Percentiles rank a stretch among this genome's conserved stretches.
Evolutionary conservation across 1,139 yeast genomes (phyloP).

Genomic region (Arxiozyma bovina): DNA sequence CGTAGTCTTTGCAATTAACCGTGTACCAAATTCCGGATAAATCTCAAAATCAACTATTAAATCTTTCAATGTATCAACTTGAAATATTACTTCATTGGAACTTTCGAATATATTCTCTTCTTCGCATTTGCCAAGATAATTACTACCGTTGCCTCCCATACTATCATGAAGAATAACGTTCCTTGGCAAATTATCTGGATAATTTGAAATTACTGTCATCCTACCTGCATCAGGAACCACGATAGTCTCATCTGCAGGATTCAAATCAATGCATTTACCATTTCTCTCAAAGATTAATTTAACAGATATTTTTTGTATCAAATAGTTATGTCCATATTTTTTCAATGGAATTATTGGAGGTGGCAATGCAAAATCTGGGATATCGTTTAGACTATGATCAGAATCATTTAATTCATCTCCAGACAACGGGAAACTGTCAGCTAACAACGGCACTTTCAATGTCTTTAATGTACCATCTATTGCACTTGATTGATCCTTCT

Average conservation of each 20-base stretch:
- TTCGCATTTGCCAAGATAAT: slow-evolving; percentile 44
- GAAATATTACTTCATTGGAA: slow-evolving; percentile 65
- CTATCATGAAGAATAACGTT: slow-evolving; percentile 54
- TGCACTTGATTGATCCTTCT: background rate
- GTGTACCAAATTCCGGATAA: slow-evolving; percentile 89
- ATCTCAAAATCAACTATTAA: slow-evolving; percentile 84
- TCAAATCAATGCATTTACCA: slow-evolving; percentile 48
- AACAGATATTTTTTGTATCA: slow-evolving; percentile 78
- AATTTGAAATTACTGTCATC: slow-evolving; percentile 67
- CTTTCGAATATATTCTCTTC: slow-evolving; percentile 43
- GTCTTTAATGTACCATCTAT: background rate
- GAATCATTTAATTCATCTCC: slow-evolving; percentile 8
- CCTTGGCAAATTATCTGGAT: slow-evolving; percentile 72
- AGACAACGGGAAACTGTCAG: background rate
- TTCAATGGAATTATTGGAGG: slow-evolving; percentile 93
- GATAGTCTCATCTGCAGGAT: slow-evolving; percentile 35
- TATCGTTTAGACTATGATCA: slow-evolving; percentile 32
- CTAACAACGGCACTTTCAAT: background rate
- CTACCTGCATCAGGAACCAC: slow-evolving; percentile 47
- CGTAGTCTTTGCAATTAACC: slow-evolving; percentile 81
- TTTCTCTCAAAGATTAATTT: slow-evolving; percentile 63
- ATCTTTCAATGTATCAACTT: slow-evolving; percentile 69
- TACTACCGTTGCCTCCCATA: slow-evolving; percentile 44
- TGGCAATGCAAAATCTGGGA: slow-evolving; percentile 85
- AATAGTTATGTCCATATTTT: slow-evolving; percentile 89